phyloP scores from a whole-genome alignment of 164 flowering plant species.

The Kalanchoe fedtschenkoi region DNA sequence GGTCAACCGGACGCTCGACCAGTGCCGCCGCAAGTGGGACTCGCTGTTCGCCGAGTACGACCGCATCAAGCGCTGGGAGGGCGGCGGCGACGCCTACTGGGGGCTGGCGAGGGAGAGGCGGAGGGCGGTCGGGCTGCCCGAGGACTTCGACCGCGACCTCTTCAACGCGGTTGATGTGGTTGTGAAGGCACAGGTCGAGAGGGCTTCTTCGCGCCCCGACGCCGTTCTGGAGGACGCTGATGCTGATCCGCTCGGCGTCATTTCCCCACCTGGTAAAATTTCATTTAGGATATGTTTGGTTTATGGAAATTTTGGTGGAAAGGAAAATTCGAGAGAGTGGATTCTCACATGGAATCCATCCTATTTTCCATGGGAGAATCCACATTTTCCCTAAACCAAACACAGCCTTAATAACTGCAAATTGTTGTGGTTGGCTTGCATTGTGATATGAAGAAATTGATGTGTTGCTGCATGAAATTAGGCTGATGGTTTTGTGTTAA shows the following conservation, averaged over 20 bases:
- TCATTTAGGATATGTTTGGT: background rate
- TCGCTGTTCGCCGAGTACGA: conserved; percentile 33
- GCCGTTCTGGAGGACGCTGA: conserved; percentile 27
- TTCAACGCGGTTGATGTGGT: conserved; percentile 25
- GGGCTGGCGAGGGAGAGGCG: conserved; percentile 25
- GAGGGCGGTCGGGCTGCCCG: conserved; percentile 29
- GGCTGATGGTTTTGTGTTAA: no score
- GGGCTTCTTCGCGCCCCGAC: conserved; percentile 26
- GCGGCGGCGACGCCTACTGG: conserved; percentile 33
- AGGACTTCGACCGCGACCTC: conserved; percentile 30
- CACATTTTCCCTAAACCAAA: no score
- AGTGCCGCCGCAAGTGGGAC: conserved; percentile 59
- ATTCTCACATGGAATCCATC: no score
- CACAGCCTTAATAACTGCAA: no score
- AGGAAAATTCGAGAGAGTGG: background rate
- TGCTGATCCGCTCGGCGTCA: conserved; percentile 14
- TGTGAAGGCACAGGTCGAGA: conserved; percentile 18
- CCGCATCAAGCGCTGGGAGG: conserved; percentile 34
- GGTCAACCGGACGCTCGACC: conserved; percentile 28
- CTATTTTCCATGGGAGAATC: no score
- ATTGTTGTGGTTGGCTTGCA: no score
- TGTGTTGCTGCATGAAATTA: no score
- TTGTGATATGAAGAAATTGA: no score
- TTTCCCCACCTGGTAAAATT: background rate
- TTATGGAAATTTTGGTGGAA: background rate